A percentile compares a stretch with the other conserved stretches of the same genome.
Evolutionary conservation across 441 rosid genomes (phyloP).

Genomic region (Bocquillonia castaneifolia): DNA sequence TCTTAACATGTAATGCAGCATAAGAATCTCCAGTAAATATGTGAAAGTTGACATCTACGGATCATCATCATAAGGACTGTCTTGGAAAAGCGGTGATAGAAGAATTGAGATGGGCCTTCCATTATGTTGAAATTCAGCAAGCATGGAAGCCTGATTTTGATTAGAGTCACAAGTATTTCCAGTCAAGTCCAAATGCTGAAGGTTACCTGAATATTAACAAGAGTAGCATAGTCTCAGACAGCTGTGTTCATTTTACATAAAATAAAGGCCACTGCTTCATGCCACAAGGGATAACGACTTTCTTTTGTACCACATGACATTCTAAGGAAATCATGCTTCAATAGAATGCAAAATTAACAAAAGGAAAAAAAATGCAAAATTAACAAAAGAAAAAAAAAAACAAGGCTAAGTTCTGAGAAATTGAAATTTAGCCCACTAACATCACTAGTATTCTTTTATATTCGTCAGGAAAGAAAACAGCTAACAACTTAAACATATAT

Average conservation of each 20-base stretch:
- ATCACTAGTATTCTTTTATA: not conserved
- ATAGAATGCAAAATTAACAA: not conserved
- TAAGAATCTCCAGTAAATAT: not conserved
- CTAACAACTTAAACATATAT: not conserved
- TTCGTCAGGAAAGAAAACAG: not conserved
- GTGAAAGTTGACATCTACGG: conserved; percentile 42
- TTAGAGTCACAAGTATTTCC: conserved; percentile 52
- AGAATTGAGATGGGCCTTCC: conserved; percentile 59
- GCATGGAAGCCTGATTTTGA: conserved; percentile 32
- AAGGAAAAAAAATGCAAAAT: too few species aligned
- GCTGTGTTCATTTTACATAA: conserved; percentile 14
- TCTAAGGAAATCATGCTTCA: not conserved
- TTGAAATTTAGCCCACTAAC: not conserved
- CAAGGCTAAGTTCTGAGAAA: too few species aligned
- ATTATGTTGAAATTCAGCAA: conserved; percentile 49
- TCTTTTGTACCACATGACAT: not conserved
- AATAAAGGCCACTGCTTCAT: not conserved
- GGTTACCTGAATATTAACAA: conserved; percentile 42
- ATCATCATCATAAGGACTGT: conserved; percentile 71
- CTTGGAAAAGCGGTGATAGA: conserved; percentile 27
- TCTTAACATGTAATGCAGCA: not conserved
- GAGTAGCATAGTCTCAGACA: conserved; percentile 11
- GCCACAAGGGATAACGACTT: not conserved
- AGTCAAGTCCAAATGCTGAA: conserved; percentile 63
- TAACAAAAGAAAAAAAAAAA: too few species aligned